phyloP scores from a whole-genome alignment of 768 basidiomycete species.

The Daedaleopsis nitida region DNA sequence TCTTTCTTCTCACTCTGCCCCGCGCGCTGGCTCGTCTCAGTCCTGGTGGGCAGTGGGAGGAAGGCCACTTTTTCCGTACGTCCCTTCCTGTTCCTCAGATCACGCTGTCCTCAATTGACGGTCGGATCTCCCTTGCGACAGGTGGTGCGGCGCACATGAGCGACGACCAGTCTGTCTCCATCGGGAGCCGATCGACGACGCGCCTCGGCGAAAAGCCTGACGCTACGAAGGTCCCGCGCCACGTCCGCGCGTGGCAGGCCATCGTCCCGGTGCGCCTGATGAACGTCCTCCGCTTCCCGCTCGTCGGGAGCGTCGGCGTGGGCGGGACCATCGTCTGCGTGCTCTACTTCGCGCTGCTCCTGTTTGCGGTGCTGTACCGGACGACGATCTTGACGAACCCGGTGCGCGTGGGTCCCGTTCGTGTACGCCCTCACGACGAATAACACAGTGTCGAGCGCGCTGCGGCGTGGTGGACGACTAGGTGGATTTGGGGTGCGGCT shows the following conservation, averaged over 20 bases:
- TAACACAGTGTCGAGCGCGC: slow-evolving; percentile 60
- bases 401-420: slow-evolving; percentile 56
- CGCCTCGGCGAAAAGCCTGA: not conserved
- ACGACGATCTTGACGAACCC: slow-evolving; percentile 54
- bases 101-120: not conserved
- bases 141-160: too few relatives aligned
- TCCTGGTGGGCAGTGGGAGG: slow-evolving; percentile 15
- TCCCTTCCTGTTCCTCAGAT: not conserved
- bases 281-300: slow-evolving; percentile 45
- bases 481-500: too few relatives aligned
- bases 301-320: slow-evolving; percentile 42
- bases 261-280: slow-evolving; percentile 45
- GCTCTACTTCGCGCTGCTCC: slow-evolving; percentile 27
- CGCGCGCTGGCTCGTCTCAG: slow-evolving; percentile 25
- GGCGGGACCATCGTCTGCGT: slow-evolving; percentile 10
- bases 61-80: slow-evolving; percentile 21
- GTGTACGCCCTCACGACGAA: slow-evolving; percentile 69
- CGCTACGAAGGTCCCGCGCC: slow-evolving; percentile 24
- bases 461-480: too few relatives aligned
- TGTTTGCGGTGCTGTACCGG: slow-evolving; percentile 51
- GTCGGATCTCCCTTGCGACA: not conserved
- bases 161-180: not conserved
- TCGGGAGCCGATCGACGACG: not conserved
- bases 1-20: slow-evolving; percentile 26
- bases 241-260: slow-evolving; percentile 47